Percentiles rank a stretch among this genome's conserved stretches.
Conservation (phyloP, 768 basidiomycete species). For the Russula vinacea region DNA sequence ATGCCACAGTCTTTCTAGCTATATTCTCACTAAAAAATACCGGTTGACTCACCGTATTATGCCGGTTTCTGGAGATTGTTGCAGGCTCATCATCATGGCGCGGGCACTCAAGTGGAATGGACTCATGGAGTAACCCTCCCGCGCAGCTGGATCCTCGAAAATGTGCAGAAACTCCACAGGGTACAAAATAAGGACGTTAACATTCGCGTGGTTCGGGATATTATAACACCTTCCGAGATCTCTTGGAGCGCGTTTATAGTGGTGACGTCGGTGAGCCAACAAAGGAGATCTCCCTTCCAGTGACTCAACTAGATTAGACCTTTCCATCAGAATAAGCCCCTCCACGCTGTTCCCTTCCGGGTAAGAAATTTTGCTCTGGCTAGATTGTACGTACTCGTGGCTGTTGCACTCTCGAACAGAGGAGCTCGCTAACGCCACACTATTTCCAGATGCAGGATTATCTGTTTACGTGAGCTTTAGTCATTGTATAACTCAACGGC, state of each 20-base stretch:
- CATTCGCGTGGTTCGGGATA: not conserved
- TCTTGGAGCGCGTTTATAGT: conserved; percentile 27
- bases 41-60: conserved; percentile 13
- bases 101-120: not conserved
- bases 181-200: conserved; percentile 16
- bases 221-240: conserved; percentile 9
- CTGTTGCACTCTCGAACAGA: not conserved
- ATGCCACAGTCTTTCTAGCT: not conserved
- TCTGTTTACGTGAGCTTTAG: conserved; percentile 17
- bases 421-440: conserved; percentile 1
- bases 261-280: conserved; percentile 9
- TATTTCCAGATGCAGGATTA: conserved; percentile 8
- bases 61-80: conserved; percentile 22
- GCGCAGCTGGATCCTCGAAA: conserved; percentile 29
- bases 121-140: conserved; percentile 22
- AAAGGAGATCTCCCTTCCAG: too few relatives aligned
- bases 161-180: conserved; percentile 8
- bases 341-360: not conserved
- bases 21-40: conserved; percentile 13
- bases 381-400: conserved; percentile 16
- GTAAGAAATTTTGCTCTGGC: conserved; percentile 14
- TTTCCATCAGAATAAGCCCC: conserved; percentile 16
- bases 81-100: conserved; percentile 19
- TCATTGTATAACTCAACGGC: not conserved
- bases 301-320: conserved; percentile 1